These are phyloP conservation scores for Aspergillus fructus DNA, from an alignment of 2,329 filamentous ascomycete genomes.

Conservation along the genomic window DNA sequence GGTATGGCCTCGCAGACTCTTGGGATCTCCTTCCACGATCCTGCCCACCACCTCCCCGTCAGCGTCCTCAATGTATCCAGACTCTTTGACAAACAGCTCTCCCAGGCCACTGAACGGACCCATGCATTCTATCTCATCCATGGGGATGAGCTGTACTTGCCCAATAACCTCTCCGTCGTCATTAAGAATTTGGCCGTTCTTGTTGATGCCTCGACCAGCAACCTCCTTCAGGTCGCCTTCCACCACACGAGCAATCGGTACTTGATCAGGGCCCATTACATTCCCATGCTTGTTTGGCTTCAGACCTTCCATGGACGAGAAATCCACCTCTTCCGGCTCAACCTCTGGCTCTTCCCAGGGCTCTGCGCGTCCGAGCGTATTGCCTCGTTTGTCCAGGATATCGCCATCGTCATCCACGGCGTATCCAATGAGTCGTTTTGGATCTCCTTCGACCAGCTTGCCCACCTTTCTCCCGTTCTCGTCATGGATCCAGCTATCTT, in stretches of 20 bases:
- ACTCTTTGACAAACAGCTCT: conserved; percentile 57
- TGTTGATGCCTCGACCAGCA: conserved; percentile 55
- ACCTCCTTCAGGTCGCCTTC: conserved; percentile 59
- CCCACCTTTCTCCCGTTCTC: conserved; percentile 50
- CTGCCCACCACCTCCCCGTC: conserved; percentile 75
- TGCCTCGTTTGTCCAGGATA: conserved; percentile 61
- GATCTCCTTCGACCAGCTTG: conserved; percentile 56
- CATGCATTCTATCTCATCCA: conserved; percentile 55
- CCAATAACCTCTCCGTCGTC: conserved; percentile 55
- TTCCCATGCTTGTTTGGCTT: conserved; percentile 59
- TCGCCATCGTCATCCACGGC: conserved; percentile 64
- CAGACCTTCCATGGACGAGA: conserved; percentile 55
- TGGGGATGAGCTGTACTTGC: conserved; percentile 58
- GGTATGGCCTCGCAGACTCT: conserved; percentile 67
- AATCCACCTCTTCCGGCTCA: conserved; percentile 46
- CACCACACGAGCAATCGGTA: conserved; percentile 56
- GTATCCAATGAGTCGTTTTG: conserved; percentile 59
- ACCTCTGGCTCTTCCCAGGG: conserved; percentile 49
- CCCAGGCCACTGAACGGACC: conserved; percentile 59
- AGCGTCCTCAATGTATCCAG: conserved; percentile 67
- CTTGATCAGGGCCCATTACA: conserved; percentile 53
- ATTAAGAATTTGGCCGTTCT: conserved; percentile 56
- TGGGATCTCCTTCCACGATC: conserved; percentile 68
- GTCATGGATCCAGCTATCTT: conserved; percentile 51
- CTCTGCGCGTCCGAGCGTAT: conserved; percentile 59